These are phyloP conservation scores for Auricularia heimuer DNA, from an alignment of 768 basidiomycete species.

Conservation along the genomic window DNA sequence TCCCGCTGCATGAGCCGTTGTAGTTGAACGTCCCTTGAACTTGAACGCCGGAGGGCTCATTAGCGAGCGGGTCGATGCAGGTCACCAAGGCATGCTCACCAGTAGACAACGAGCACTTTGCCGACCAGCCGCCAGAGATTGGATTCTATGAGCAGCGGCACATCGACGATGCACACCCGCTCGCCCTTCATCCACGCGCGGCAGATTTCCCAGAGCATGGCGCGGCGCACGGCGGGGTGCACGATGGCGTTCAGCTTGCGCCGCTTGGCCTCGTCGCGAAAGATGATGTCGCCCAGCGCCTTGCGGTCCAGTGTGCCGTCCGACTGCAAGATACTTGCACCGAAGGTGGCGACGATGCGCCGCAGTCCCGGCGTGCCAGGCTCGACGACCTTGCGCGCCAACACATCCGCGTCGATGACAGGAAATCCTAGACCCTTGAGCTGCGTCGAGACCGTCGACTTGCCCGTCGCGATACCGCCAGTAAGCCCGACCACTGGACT, in stretches of 20 bases:
- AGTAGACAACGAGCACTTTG: conserved; percentile 81
- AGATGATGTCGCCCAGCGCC: conserved; percentile 76
- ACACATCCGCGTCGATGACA: conserved; percentile 86
- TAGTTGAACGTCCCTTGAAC: conserved; percentile 76
- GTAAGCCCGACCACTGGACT: conserved; percentile 81
- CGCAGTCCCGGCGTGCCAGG: conserved; percentile 70
- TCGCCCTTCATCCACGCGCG: conserved; percentile 68
- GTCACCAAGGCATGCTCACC: conserved; percentile 40
- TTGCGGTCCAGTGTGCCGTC: conserved; percentile 75
- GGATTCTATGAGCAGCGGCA: conserved; percentile 86
- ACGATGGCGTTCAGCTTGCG: conserved; percentile 72
- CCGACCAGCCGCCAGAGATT: conserved; percentile 78
- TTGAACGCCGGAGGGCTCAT: conserved; percentile 19
- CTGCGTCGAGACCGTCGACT: conserved; percentile 80
- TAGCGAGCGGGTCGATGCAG: neutral
- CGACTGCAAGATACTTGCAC: conserved; percentile 49
- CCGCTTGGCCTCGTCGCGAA: conserved; percentile 64
- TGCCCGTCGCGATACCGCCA: conserved; percentile 93
- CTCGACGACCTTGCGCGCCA: conserved; percentile 77
- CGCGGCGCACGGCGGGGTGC: conserved; percentile 80
- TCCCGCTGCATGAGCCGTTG: conserved; percentile 75
- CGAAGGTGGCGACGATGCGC: conserved; percentile 63
- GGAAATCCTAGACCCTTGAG: conserved; percentile 59
- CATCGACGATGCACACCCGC: conserved; percentile 75
- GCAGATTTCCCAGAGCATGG: conserved; percentile 62